Evolutionary conservation across 2,329 filamentous ascomycete species (phyloP).

Genomic region (Calonectria ilicicola): DNA sequence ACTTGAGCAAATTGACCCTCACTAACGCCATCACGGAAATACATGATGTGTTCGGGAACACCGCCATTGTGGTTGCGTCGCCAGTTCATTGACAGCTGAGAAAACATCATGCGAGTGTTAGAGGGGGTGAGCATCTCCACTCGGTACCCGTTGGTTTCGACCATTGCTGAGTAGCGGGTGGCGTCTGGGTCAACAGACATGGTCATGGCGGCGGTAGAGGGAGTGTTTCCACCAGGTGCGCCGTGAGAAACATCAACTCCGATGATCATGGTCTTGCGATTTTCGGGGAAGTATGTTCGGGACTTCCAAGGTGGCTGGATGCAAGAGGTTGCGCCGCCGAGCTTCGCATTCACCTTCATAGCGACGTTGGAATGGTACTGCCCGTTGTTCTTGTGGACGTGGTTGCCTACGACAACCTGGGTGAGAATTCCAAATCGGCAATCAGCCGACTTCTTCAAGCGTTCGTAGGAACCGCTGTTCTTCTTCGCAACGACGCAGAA

Average conservation of each 20-base stretch:
- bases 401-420: constrained; percentile 80
- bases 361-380: constrained; percentile 95
- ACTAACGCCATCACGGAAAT: constrained; percentile 92
- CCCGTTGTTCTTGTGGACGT: constrained; percentile 75
- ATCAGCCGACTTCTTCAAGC: constrained; percentile 90
- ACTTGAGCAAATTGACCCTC: constrained; percentile 89
- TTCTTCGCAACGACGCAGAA: constrained; percentile 82
- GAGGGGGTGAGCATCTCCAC: constrained; percentile 80
- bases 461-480: constrained; percentile 79
- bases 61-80: constrained; percentile 58
- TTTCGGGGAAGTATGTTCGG: constrained; percentile 50
- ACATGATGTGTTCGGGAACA: constrained; percentile 81
- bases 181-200: constrained; percentile 80
- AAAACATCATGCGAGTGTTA: constrained; percentile 76
- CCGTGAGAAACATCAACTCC: constrained; percentile 93
- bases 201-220: constrained; percentile 90
- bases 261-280: constrained; percentile 80
- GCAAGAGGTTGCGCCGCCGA: constrained; percentile 82
- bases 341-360: constrained; percentile 97
- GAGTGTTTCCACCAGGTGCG: constrained; percentile 71
- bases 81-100: constrained; percentile 75
- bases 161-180: constrained; percentile 81
- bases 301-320: constrained; percentile 50
- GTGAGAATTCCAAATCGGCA: constrained; percentile 86
- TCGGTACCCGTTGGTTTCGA: constrained; percentile 85